phyloP scores from a whole-genome alignment of 306 rosid species.

The Vigna mungo region DNA sequence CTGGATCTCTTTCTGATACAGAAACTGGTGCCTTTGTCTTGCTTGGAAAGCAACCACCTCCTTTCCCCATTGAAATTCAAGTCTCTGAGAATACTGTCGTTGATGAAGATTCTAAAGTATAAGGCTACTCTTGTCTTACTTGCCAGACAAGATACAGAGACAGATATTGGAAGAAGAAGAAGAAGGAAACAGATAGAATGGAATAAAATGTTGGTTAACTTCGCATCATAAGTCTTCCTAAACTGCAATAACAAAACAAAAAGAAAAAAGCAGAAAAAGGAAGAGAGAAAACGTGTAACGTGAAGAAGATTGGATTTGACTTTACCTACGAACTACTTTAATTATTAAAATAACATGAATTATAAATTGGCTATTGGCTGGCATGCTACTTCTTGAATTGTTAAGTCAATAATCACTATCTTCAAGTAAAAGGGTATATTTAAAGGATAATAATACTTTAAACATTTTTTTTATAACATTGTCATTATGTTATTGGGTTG shows the following conservation, averaged over 20 bases:
- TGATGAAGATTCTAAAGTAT: not conserved
- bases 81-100: not conserved
- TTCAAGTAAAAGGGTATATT: not conserved
- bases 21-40: conserved; percentile 55
- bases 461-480: too few relatives aligned
- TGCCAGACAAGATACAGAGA: conserved; percentile 38
- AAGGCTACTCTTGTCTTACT: conserved; percentile 19
- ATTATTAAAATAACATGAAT: conserved; percentile 15
- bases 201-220: conserved; percentile 29
- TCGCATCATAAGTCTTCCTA: conserved; percentile 21
- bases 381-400: conserved; percentile 35
- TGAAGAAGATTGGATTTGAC: conserved; percentile 44
- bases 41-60: conserved; percentile 79
- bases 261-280: not conserved
- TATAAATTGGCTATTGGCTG: conserved; percentile 42
- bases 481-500: too few relatives aligned
- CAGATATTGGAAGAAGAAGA: not conserved
- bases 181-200: conserved; percentile 4
- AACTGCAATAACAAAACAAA: not conserved
- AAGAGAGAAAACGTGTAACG: conserved; percentile 34
- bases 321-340: conserved; percentile 47
- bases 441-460: too few relatives aligned
- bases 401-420: not conserved
- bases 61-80: conserved; percentile 69
- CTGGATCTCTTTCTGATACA: conserved; percentile 44